Evolutionary conservation across 192 early-diverging fungal genomes (phyloP).

Genomic region (Umbelopsis vinacea): DNA sequence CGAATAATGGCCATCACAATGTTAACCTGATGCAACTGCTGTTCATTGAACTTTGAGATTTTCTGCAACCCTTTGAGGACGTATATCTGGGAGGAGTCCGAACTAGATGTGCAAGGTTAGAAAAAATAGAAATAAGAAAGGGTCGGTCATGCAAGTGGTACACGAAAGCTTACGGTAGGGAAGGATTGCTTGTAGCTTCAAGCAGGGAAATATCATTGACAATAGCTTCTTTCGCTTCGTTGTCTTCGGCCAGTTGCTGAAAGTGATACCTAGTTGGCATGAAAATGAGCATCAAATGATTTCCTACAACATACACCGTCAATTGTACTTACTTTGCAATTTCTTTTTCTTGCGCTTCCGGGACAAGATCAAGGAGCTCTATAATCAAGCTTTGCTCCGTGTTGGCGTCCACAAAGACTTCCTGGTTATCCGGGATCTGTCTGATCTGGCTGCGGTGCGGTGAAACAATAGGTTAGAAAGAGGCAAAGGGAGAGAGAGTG

Average conservation of each 20-base stretch:
- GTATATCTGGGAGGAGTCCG: conserved; percentile 38
- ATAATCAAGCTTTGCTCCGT: conserved; percentile 85
- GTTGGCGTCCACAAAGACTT: conserved; percentile 77
- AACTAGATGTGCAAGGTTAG: conserved; percentile 13
- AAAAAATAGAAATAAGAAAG: not conserved
- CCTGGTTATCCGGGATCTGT: conserved; percentile 89
- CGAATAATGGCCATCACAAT: conserved; percentile 77
- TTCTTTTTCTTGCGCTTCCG: conserved; percentile 50
- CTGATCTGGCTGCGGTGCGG: conserved; percentile 66
- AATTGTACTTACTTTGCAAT: conserved; percentile 49
- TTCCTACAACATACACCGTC: too few relatives aligned
- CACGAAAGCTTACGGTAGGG: conserved; percentile 58
- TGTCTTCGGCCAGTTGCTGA: conserved; percentile 75
- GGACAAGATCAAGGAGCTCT: conserved; percentile 78
- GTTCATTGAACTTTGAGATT: conserved; percentile 83
- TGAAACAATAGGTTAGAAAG: not conserved
- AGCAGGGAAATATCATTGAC: conserved; percentile 48
- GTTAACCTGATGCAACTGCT: conserved; percentile 58
- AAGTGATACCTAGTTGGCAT: conserved; percentile 71
- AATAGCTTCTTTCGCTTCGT: conserved; percentile 61
- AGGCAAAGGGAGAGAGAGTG: not conserved
- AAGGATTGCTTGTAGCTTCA: conserved; percentile 42
- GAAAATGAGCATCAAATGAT: too few relatives aligned
- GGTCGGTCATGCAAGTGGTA: not conserved
- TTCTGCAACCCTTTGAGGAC: conserved; percentile 68